Evolutionary conservation across 1,139 yeast species (phyloP), one percentile per base, ranked within the genome.

Genomic region (Blastobotrys raffinosifermentans): DNA sequence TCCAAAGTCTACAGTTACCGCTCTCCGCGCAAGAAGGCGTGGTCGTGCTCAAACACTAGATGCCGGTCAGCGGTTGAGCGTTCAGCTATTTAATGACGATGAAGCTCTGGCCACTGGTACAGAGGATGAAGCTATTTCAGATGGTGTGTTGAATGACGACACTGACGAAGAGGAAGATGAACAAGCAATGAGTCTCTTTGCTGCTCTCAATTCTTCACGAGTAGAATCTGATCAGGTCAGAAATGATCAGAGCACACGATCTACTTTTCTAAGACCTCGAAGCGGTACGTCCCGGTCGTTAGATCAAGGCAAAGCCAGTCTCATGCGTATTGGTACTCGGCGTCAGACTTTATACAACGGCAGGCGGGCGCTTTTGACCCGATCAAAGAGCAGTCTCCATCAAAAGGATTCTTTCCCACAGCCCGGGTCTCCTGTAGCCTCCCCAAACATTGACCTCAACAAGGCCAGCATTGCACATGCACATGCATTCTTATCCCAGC

Each of bases 401-500:
- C 32, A 27, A 10, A 14, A 27, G 23, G 22, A 13, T 22, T n/a
- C 35, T 11, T n/a, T 19, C 31, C n/a, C 19, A 23, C 21, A 34
- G 29, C 23, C 27, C 15, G 33, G 19, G 23, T 1, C 32, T 4
- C 19, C 34, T 20, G 41, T 41, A 5, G 41, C 43, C 1, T 35
- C 43, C 1, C 44, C 49, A 3, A 44, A 43, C 19, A 45, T 48
- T 9, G 67, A 66, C 32, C 50, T 66, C 30, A 67, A 64, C 44
- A 49, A 54, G 17, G 67, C 69, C 3, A 54, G 73, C 25, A 64
- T 69, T 30, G 46, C 46, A 19, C 75, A 74, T 50, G 63, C 70
- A 1, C 53, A 55, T 15, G 57, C 60, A 2, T 64, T 82, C 26
- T 58, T 82, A 26, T 63, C 59, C 11, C 97, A 91, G 58, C 73